These are phyloP conservation scores for Mortierella sp. DNA, from an alignment of 371 early-diverging fungal species.

Conservation along the genomic window DNA sequence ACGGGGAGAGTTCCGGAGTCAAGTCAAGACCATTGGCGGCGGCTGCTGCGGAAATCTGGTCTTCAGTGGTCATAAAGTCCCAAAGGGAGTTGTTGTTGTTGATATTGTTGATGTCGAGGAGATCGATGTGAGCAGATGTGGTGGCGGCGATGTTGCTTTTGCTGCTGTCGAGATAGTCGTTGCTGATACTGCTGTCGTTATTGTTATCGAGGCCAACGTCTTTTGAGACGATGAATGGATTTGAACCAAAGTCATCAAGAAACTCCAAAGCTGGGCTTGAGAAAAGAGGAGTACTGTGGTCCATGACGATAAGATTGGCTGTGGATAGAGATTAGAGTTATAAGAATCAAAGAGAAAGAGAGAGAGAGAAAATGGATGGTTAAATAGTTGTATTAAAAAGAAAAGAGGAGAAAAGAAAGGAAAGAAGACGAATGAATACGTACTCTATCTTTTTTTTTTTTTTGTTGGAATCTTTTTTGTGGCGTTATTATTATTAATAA, in stretches of 20 bases:
- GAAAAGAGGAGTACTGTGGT: conserved; percentile 7
- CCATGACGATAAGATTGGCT: conserved; percentile 16
- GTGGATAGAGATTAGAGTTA: neutral
- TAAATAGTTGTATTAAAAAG: neutral
- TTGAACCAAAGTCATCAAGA: conserved; percentile 23
- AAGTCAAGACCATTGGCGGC: conserved; percentile 15
- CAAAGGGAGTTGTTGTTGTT: conserved; percentile 29
- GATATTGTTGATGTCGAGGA: conserved; percentile 15
- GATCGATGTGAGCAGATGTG: conserved; percentile 2
- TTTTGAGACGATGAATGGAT: conserved; percentile 20
- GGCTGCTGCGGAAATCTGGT: conserved; percentile 3
- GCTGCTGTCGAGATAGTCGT: conserved; percentile 9
- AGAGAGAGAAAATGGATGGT: neutral
- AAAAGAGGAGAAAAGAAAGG: neutral
- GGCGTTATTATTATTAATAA: conserved; percentile 9
- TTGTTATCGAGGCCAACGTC: conserved; percentile 6
- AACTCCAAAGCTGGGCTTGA: conserved; percentile 12
- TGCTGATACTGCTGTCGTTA: conserved; percentile 11
- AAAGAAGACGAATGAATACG: neutral
- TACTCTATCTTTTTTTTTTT: conserved; percentile 1
- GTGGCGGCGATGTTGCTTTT: conserved; percentile 8
- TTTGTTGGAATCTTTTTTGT: too few species aligned
- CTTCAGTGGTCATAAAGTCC: conserved; percentile 11
- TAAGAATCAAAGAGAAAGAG: neutral
- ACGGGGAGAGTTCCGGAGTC: conserved; percentile 49